Percentiles rank a stretch among this genome's conserved stretches.
phyloP scores from a whole-genome alignment of 768 basidiomycete species.

The Lactarius tabidus region DNA sequence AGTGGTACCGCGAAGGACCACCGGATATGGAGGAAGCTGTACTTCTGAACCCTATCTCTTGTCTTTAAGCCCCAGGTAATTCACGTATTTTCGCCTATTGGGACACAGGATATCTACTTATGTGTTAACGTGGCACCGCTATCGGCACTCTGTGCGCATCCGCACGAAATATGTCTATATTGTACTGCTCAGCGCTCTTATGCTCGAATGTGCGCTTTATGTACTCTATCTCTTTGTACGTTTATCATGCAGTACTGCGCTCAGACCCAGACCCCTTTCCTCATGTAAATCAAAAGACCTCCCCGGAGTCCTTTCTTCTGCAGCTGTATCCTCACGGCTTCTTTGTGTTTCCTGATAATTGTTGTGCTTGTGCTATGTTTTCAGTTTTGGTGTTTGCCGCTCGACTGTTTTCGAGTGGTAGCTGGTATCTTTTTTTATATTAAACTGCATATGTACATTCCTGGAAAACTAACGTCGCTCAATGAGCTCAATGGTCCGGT shows the following conservation, averaged over 20 bases:
- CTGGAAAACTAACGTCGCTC: background rate
- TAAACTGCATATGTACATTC: background rate
- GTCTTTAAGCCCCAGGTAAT: background rate
- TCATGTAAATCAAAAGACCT: background rate
- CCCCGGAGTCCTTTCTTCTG: background rate
- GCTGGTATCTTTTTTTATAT: background rate
- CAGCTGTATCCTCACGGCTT: slow-evolving; percentile 5
- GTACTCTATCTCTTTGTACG: background rate
- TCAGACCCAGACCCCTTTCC: background rate
- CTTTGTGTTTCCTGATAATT: background rate
- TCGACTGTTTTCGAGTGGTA: background rate
- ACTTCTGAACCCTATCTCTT: background rate
- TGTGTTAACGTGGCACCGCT: background rate
- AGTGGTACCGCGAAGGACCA: slow-evolving; percentile 10
- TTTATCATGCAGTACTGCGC: background rate
- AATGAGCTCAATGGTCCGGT: no score
- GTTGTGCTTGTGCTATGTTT: background rate
- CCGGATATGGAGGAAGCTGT: slow-evolving; percentile 12
- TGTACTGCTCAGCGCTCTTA: background rate
- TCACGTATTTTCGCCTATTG: background rate
- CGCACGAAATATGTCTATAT: background rate
- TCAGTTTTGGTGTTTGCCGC: background rate
- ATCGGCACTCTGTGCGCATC: background rate
- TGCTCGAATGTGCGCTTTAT: background rate
- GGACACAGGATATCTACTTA: background rate